A percentile compares a stretch with the other conserved stretches of the same genome.
Evolutionary conservation across 1,139 yeast genomes (phyloP).

Genomic region (Zygosaccharomyces pseudobailii): DNA sequence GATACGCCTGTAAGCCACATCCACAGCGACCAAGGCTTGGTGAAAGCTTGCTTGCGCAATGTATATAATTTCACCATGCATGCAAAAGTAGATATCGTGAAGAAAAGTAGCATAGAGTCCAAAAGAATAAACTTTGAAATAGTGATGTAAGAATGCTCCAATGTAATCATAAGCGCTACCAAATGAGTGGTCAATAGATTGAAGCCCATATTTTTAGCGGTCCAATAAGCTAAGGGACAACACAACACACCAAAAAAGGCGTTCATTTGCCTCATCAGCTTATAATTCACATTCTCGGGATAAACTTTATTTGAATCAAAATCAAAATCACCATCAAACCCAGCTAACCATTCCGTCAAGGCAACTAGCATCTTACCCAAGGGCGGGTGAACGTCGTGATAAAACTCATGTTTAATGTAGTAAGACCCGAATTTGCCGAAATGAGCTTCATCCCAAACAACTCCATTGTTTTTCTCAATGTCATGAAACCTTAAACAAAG

Average conservation of each 20-base stretch:
- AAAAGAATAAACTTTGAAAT: constrained; percentile 66
- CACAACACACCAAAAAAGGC: constrained; percentile 58
- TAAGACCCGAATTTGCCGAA: constrained; percentile 59
- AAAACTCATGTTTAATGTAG: constrained; percentile 60
- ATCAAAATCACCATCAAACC: constrained; percentile 58
- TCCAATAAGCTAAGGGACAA: constrained; percentile 60
- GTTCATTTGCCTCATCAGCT: constrained; percentile 61
- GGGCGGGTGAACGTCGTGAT: constrained; percentile 79
- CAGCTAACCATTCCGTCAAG: constrained; percentile 61
- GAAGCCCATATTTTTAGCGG: constrained; percentile 50
- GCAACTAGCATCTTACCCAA: constrained; percentile 69
- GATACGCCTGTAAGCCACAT: constrained; percentile 66
- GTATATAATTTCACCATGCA: constrained; percentile 54
- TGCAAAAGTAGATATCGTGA: constrained; percentile 59
- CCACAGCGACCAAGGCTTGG: constrained; percentile 50
- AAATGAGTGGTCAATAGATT: constrained; percentile 46
- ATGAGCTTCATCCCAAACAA: constrained; percentile 97
- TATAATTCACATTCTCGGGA: constrained; percentile 53
- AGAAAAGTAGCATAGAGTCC: constrained; percentile 69
- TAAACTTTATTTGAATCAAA: constrained; percentile 58
- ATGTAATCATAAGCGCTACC: constrained; percentile 53
- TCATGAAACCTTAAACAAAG: constrained; percentile 63
- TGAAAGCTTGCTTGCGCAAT: constrained; percentile 42
- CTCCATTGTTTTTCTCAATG: constrained; percentile 58
- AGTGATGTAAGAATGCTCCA: constrained; percentile 62